Base-by-base conservation (phyloP, 1,139 yeast species). In the Zygoascus sp. region DNA sequence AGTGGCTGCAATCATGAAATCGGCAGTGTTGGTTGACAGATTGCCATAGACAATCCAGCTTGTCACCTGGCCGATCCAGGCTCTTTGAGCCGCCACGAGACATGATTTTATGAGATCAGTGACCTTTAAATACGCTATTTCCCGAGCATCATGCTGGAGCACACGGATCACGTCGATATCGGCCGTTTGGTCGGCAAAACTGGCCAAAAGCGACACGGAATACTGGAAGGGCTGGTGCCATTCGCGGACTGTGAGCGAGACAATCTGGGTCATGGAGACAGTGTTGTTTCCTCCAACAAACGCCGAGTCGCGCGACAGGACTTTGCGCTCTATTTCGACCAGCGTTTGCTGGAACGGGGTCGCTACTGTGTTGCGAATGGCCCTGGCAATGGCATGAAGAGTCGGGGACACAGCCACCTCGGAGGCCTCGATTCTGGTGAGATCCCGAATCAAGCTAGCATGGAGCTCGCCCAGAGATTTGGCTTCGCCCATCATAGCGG, bases 21-120 rank as follows among this genome's bases (percentile, higher is more conserved):
- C 51, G 16, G 42, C 41, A 2, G 52, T n/a, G 22, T 47, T 34
- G 2, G 45, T 17, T 5, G 55, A 50, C 16, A 53, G 43, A 32
- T 56, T 51, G 5, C 64, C 64, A 42, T 60, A 60, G n/a, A 58
- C 43, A 7, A 57, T 49, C 64, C 64, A 60, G 13, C 58, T 49
- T 32, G 55, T 40, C 11, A 58, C 47, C 42, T 55, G 55, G 11
- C 49, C 53, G 23, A 58, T 46, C 63, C 64, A 60, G 11, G 53
- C 52, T 16, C 47, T 46, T 27, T 57, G 57, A 10, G 57, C 59
- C 5, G 54, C 55, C n/a, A 50, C 23, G 16, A 58, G 41, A 16
- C 59, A 54, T 1, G 45, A 46, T 8, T 39, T 28, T 7, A 58
- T 51, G 21, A 58, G 35, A 7, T 19, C 41, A 21, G 52, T 49